Evolutionary conservation across 345 rosid species (phyloP), one percentile per base, ranked within the genome.

Genomic region (Bretschneidera sinensis): DNA sequence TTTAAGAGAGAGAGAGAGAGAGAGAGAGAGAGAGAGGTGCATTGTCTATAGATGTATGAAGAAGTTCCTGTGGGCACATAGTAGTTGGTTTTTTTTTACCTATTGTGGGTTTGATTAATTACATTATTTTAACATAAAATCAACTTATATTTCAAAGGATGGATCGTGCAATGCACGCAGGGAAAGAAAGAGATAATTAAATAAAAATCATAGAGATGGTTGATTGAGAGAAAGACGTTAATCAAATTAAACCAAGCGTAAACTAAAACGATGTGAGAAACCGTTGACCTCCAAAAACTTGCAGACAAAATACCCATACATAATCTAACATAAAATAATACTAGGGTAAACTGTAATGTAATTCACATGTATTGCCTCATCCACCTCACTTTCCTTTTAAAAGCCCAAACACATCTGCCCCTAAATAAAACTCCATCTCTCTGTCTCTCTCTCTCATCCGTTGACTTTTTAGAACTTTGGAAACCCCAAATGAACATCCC

Each of bases 381-480:
- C 8, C 3, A 8, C 45, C 28, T 54, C 34, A 47, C 55, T 35
- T 67, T 34, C 33, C n/a, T n/a, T 58, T 72, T 66, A 0, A 39
- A 66, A 63, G 25, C 39, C 58, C 54, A 35, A 45, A 66, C 56
- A 19, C 48, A 50, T 34, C 66, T 43, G 61, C 50, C 57, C 70
- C 62, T 65, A 48, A n/a, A 65, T 71, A 63, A 57, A 60, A 63
- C 78, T 74, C 63, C 60, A 67, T 39, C 45, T 39, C 45, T 39
- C 45, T 24, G 2, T 20, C n/a, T 53, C 50, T 25, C 66, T 62
- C 48, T 28, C 57, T 55, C 68, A 43, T 61, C 18, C 65, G 80
- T 83, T 83, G 89, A 81, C 89, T 74, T 81, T 76, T 11, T 5
- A 11, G 1, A 59, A 43, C 23, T 28, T 23, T 62, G 7, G 19